phyloP scores from a whole-genome alignment of 306 rosid species.

The Sphenostylis stenocarpa region DNA sequence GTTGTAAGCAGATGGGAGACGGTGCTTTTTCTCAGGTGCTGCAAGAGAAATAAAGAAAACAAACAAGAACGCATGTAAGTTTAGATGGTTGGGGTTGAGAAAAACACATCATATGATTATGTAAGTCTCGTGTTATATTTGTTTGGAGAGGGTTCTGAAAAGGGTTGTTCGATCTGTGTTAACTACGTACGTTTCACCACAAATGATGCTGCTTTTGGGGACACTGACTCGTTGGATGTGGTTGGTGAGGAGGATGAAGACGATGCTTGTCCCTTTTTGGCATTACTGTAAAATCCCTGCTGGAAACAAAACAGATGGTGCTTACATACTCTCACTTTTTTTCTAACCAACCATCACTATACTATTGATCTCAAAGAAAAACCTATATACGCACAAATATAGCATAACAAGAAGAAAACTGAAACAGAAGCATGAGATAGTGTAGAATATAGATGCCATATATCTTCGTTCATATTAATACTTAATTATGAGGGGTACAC shows the following conservation, averaged over 20 bases:
- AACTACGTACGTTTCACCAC: conserved; percentile 78
- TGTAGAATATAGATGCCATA: background rate
- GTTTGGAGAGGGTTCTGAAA: conserved; percentile 19
- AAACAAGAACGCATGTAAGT: background rate
- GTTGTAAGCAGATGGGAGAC: conserved; percentile 96
- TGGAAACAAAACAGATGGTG: background rate
- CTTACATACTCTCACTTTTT: background rate
- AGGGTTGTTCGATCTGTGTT: background rate
- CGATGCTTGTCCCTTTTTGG: conserved; percentile 55
- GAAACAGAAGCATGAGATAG: background rate
- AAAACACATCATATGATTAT: background rate
- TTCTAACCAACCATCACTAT: background rate
- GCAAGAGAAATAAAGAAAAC: conserved; percentile 2
- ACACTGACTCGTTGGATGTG: conserved; percentile 62
- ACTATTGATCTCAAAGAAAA: conserved; percentile 8
- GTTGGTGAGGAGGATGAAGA: conserved; percentile 62
- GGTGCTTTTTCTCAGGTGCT: conserved; percentile 99
- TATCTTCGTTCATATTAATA: background rate
- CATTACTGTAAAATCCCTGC: conserved; percentile 70
- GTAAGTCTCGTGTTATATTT: background rate
- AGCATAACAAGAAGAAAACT: background rate
- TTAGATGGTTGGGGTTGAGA: background rate
- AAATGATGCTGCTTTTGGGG: conserved; percentile 84
- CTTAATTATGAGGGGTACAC: background rate
- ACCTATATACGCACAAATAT: background rate